Evolutionary conservation across 148 eudicot species (phyloP).

Genomic region (Vaccinium corymbosum): DNA sequence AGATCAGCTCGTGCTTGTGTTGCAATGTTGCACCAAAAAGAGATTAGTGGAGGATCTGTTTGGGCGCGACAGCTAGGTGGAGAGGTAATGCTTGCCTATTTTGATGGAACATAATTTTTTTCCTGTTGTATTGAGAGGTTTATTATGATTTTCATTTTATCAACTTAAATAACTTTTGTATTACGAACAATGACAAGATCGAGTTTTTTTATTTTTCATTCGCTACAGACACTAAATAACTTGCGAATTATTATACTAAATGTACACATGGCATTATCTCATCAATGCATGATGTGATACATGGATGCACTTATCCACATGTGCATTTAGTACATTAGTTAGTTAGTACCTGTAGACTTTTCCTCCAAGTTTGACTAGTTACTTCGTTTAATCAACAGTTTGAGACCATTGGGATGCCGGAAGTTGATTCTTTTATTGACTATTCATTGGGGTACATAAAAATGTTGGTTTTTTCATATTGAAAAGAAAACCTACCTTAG

Average conservation of each 20-base stretch:
- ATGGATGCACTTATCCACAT: too few relatives aligned
- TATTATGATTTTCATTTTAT: not conserved
- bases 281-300: too few relatives aligned
- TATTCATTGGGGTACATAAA: not conserved
- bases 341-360: too few relatives aligned
- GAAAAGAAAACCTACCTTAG: not conserved
- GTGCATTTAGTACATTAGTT: too few relatives aligned
- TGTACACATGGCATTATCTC: too few relatives aligned
- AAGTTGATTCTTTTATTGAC: not conserved
- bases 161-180: not conserved
- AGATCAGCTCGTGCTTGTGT: constrained; percentile 86
- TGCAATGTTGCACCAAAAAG: constrained; percentile 75
- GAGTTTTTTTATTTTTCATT: not conserved
- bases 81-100: constrained; percentile 49
- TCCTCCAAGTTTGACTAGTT: not conserved
- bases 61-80: constrained; percentile 99
- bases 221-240: too few relatives aligned
- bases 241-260: too few relatives aligned
- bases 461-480: not conserved
- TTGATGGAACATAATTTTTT: not conserved
- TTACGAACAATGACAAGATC: not conserved
- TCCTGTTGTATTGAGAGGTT: not conserved
- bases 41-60: constrained; percentile 55
- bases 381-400: not conserved
- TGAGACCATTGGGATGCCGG: not conserved